Conservation (phyloP, 495 filamentous ascomycete species). For the Barbatosphaeria neglecta region DNA sequence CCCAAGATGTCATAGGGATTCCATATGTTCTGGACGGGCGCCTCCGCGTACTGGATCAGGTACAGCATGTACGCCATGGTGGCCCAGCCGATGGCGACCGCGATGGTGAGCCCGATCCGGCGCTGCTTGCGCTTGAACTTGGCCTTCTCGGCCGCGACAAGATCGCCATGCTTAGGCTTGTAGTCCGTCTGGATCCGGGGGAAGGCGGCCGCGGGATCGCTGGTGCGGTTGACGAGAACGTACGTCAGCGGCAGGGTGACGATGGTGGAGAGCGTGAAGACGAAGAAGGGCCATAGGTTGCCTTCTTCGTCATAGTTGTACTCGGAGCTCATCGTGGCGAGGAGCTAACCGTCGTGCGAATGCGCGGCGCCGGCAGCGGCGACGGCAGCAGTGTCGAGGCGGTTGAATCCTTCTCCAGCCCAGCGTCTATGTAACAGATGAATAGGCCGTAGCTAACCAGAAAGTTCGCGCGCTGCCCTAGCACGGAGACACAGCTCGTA, state of each 20-base stretch:
- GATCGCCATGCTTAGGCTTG: constrained; percentile 67
- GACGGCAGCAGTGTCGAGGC: not conserved
- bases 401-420: no score
- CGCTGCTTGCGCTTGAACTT: constrained; percentile 85
- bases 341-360: no score
- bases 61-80: constrained; percentile 89
- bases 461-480: no score
- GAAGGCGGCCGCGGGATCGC: constrained; percentile 47
- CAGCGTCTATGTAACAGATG: no score
- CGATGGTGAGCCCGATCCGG: constrained; percentile 73
- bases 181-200: constrained; percentile 53
- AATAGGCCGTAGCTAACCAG: no score
- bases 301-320: constrained; percentile 98
- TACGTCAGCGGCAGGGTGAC: constrained; percentile 88
- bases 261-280: constrained; percentile 78
- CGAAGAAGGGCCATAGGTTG: constrained; percentile 98
- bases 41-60: constrained; percentile 69
- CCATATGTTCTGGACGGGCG: constrained; percentile 68
- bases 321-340: constrained; percentile 74
- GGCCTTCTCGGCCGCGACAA: constrained; percentile 73
- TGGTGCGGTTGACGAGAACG: constrained; percentile 64
- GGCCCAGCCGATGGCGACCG: constrained; percentile 65
- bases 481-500: not conserved
- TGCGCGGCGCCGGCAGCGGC: not conserved
- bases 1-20: constrained; percentile 92